These are phyloP conservation scores for Venturia oleaginea DNA, from an alignment of 2,329 filamentous ascomycete species.

Conservation along the genomic window DNA sequence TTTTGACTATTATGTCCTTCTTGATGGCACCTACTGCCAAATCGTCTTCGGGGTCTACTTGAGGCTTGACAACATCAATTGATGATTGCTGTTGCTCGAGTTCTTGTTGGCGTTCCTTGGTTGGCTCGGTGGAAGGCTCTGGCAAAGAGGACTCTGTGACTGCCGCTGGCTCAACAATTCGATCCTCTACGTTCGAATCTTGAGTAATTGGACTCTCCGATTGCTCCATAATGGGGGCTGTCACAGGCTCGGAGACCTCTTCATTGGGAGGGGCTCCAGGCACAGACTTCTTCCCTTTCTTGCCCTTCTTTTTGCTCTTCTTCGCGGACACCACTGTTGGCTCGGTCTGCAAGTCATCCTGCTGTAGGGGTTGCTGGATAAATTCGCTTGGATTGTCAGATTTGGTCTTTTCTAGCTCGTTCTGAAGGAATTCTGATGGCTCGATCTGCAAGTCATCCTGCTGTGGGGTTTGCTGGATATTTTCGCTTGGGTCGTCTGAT, in stretches of 20 bases:
- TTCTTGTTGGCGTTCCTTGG: background rate
- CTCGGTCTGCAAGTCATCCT: constrained; percentile 16
- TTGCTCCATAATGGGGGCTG: background rate
- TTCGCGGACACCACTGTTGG: constrained; percentile 22
- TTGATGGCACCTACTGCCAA: background rate
- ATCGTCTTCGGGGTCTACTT: background rate
- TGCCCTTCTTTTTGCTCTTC: constrained; percentile 13
- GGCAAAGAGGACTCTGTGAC: background rate
- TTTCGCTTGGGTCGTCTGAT: background rate
- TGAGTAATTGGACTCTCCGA: background rate
- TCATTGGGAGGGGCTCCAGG: background rate
- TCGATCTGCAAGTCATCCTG: constrained; percentile 15
- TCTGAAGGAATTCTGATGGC: background rate
- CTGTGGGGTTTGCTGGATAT: background rate
- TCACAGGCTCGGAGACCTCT: background rate
- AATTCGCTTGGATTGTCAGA: background rate
- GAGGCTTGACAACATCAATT: background rate
- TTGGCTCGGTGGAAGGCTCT: background rate
- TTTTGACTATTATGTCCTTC: constrained; percentile 5
- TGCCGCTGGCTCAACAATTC: background rate
- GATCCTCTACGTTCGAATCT: background rate
- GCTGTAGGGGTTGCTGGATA: background rate
- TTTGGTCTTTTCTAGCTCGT: background rate
- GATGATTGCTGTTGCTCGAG: background rate
- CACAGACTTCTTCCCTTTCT: constrained; percentile 11